phyloP scores from a whole-genome alignment of 2,329 filamentous ascomycete species.

The Trichoderma breve region DNA sequence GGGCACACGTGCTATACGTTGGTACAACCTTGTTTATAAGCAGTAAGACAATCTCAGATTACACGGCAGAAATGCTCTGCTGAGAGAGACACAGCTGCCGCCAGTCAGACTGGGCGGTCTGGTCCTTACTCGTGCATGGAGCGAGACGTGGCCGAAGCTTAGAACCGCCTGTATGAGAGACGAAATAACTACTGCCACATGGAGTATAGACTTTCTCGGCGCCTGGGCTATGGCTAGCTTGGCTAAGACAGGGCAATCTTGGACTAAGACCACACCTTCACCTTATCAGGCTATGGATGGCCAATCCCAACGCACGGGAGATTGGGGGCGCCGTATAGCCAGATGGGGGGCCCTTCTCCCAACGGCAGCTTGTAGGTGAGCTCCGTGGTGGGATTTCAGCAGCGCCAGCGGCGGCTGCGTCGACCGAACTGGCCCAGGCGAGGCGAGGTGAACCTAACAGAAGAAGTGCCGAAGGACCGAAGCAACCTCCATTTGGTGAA shows the following conservation, averaged over 20 bases:
- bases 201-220: conserved; percentile 16
- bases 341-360: neutral
- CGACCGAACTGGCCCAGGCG: neutral
- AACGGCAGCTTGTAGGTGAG: neutral
- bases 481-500: neutral
- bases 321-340: neutral
- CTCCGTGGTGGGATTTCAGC: neutral
- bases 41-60: conserved; percentile 21
- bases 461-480: conserved; percentile 17
- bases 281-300: conserved; percentile 19
- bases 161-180: neutral
- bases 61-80: conserved; percentile 17
- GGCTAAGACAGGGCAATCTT: conserved; percentile 21
- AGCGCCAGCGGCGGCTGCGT: conserved; percentile 21
- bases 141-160: conserved; percentile 19
- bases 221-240: conserved; percentile 10
- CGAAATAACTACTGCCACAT: neutral
- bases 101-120: conserved; percentile 2
- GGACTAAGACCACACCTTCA: conserved; percentile 8
- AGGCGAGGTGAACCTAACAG: neutral
- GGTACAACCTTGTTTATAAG: conserved; percentile 20
- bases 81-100: conserved; percentile 1
- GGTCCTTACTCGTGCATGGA: conserved; percentile 8
- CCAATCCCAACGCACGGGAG: conserved; percentile 9
- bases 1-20: conserved; percentile 3